Evolutionary conservation across 169 alveolate genomes (phyloP).

Genomic region (Plasmodium malariae): DNA sequence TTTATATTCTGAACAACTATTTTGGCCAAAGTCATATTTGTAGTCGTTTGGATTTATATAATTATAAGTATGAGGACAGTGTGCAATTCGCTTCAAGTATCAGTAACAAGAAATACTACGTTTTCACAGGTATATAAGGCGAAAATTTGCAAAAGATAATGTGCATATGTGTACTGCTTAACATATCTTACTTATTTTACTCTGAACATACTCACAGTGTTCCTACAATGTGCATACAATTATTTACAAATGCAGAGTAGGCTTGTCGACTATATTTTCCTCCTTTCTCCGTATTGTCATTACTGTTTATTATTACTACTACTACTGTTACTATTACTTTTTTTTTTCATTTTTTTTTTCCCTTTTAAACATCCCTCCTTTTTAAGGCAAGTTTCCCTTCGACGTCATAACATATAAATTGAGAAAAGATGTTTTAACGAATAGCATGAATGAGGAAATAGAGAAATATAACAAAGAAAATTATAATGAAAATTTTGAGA

Average conservation of each 20-base stretch:
- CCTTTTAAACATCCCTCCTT: not conserved
- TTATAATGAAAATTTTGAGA: not conserved
- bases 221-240: too few species aligned
- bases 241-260: too few species aligned
- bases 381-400: slow-evolving; percentile 63
- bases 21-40: slow-evolving; percentile 19
- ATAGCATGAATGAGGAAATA: slow-evolving; percentile 65
- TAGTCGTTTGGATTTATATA: slow-evolving; percentile 30
- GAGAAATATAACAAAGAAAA: slow-evolving; percentile 30
- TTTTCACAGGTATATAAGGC: slow-evolving; percentile 31
- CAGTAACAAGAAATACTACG: slow-evolving; percentile 33
- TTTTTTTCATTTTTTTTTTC: not conserved
- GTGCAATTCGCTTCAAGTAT: slow-evolving; percentile 32
- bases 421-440: slow-evolving; percentile 40
- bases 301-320: not conserved
- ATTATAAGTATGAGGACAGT: slow-evolving; percentile 41
- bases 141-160: not conserved
- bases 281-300: not conserved
- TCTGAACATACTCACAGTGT: not conserved
- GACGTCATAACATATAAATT: slow-evolving; percentile 66
- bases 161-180: not conserved
- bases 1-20: slow-evolving; percentile 27
- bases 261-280: too few species aligned
- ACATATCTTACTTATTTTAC: slow-evolving; percentile 1
- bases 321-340: not conserved